Conservation (phyloP, 1,139 yeast species). For the Pichia sp. region DNA sequence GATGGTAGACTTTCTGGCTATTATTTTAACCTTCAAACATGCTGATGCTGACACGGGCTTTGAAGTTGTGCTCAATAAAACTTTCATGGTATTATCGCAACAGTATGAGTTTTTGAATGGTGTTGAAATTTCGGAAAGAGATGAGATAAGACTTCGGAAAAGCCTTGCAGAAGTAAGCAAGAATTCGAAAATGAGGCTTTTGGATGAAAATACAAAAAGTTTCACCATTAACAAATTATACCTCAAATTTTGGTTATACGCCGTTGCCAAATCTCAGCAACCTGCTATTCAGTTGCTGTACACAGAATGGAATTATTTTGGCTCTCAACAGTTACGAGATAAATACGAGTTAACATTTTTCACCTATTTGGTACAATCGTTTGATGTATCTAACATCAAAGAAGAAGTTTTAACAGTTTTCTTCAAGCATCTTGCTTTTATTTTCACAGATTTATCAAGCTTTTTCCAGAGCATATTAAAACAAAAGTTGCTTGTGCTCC, state of each 20-base stretch:
- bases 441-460: conserved; percentile 4
- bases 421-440: conserved; percentile 12
- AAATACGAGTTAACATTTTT: conserved; percentile 24
- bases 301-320: conserved; percentile 30
- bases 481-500: background rate
- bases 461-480: conserved; percentile 5
- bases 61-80: background rate
- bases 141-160: conserved; percentile 8
- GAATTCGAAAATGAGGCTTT: conserved; percentile 5
- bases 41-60: background rate
- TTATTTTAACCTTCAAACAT: conserved; percentile 9
- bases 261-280: conserved; percentile 5
- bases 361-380: conserved; percentile 12
- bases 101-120: conserved; percentile 15
- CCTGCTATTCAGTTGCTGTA: conserved; percentile 22
- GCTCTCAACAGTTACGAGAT: conserved; percentile 14
- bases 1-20: conserved; percentile 14
- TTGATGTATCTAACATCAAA: conserved; percentile 2
- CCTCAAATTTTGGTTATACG: conserved; percentile 15
- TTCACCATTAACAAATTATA: background rate
- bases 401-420: conserved; percentile 9
- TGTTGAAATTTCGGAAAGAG: conserved; percentile 9
- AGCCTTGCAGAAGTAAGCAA: conserved; percentile 7
- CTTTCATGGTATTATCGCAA: conserved; percentile 3
- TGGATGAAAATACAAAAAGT: background rate